phyloP scores from a whole-genome alignment of 305 asterid genomes.

The Solanum aculeatissimum region DNA sequence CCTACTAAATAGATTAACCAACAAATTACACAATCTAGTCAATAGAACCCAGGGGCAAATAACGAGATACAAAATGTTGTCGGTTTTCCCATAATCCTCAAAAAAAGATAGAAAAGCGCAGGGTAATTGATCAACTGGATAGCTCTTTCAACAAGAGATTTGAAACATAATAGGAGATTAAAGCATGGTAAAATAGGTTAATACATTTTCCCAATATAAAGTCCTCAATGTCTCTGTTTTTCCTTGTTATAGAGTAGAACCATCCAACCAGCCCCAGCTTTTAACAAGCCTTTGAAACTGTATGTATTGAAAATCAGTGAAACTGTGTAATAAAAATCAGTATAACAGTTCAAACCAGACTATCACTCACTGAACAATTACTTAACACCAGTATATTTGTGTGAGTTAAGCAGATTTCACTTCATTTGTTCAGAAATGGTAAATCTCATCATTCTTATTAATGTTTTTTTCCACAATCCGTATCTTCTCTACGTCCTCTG shows the following conservation, averaged over 20 bases:
- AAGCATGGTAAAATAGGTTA: background rate
- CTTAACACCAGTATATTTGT: background rate
- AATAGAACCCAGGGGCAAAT: background rate
- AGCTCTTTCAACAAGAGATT: background rate
- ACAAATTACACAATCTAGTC: background rate
- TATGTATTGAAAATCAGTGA: background rate
- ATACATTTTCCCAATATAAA: background rate
- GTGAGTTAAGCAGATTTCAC: background rate
- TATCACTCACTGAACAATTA: background rate
- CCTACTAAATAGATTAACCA: background rate
- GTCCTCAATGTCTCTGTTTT: background rate
- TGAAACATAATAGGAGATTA: background rate
- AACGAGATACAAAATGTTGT: background rate
- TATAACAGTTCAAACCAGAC: background rate
- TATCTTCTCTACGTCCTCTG: background rate
- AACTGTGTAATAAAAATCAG: background rate
- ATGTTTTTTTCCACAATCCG: background rate
- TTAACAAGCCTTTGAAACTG: background rate
- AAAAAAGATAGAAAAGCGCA: background rate
- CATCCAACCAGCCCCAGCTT: background rate
- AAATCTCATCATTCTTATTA: background rate
- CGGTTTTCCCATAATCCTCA: background rate
- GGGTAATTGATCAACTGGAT: background rate
- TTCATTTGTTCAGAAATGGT: background rate
- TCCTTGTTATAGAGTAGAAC: background rate